Evolutionary conservation across 768 basidiomycete genomes (phyloP), one percentile per base, ranked within the genome.

Genomic region (Boletus rubescentipes): DNA sequence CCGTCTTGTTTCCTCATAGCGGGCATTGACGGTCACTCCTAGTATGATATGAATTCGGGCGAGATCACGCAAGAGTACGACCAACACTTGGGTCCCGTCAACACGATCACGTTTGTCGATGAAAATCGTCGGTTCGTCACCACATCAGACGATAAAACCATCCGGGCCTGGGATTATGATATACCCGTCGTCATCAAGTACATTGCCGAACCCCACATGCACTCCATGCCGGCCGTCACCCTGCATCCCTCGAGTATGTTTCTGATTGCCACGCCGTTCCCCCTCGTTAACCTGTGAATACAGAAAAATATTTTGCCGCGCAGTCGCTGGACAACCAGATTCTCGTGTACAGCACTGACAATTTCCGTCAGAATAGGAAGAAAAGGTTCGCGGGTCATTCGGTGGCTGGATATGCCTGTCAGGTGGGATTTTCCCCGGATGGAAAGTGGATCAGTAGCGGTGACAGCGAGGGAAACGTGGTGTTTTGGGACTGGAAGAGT

Each of bases 401-500:
- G 20, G 86, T 95, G 18, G 95, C 97, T 8, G 97, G 97, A 12
- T 98, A 98, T 70, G 97, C 97, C 2, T 97, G 94, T 67, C 90
- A 94, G 66, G 87, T 98, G 31, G 95, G 92, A 26, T 99, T 99
- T 74, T 97, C 95, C 16, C 94, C 97, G 1, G 97, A 99, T 68
- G 97, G 97, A 3, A 93, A 93, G 72, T 98, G 93, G 90, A 90
- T 99, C 64, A 95, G 92, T 65, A 95, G 93, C 54, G 97, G 97
- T 29, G 96, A 98, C 64, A 91, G 91, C 10, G 86, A 88, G 61
- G 97, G 97, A 9, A 94, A 97, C 69, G 80, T 99, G 39, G 90
- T 98, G 4, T 96, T 98, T 72, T 99, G 97, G 97, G 97, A 98
- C 71, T 99, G 93, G 91, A 98, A 97, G 75, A 95, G 88, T n/a